Base-by-base conservation (phyloP, 371 early-diverging fungal genomes). In the Mortierella sp. region DNA sequence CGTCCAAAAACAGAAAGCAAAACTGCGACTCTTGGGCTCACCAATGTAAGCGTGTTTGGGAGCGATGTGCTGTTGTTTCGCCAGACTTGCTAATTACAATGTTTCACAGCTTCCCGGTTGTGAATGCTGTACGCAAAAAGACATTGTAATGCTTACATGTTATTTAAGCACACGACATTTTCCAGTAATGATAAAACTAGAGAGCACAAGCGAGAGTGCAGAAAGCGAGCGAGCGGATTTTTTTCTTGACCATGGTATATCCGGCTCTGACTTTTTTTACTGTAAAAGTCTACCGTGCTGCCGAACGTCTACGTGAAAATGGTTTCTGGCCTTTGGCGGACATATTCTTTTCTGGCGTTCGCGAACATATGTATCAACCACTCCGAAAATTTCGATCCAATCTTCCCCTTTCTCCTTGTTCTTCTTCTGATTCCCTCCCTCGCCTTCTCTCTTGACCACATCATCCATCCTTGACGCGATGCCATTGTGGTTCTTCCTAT, bases 121-220 rank as follows among this genome's bases (percentile, higher is more conserved):
- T 63, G 5, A 2, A 35, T 35, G 6, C 18, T 63, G 35, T 63
- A 16, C 4, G 29, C 29, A 27, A 11, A 56, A 14, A 32, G 32
- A 35, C 63, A 35, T 18, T 16, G 32, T 35, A 35, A 7, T 60
- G 10, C 5, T 2, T 16, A 16, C 18, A 63, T 63, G 35, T 18
- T 63, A 63, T 16, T 63, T 35, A 18, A 32, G 63, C 63, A 63
- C 63, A 35, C 63, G 63, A 63, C 63, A 63, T 21, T 51, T 51
- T 6, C 51, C 4, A 18, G 18, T 4, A 27, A 29, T 27, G 10
- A n/a, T 10, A 14, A 18, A 29, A 63, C 21, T 32, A 18, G 2
- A 14, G 35, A 35, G 18, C 35, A 63, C 6, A 32, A 35, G 35
- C 16, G 14, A 35, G 35, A 35, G 63, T 18, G 18, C 18, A 63